These are phyloP conservation scores for Nakazawaea wyomingensis DNA, from an alignment of 805 yeast genomes.

Conservation along the genomic window DNA sequence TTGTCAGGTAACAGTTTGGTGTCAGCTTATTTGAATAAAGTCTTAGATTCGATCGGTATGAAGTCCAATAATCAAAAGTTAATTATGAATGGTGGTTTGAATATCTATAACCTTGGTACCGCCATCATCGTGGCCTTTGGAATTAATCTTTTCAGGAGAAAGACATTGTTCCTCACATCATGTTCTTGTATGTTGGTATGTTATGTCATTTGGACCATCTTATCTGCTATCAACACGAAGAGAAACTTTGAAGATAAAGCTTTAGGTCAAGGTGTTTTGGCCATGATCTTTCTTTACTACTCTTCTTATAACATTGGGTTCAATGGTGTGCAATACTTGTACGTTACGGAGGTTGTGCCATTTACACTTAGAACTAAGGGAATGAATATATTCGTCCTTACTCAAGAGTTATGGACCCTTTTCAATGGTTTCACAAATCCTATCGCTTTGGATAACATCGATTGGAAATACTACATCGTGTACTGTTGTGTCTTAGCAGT, in stretches of 20 bases:
- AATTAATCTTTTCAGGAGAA: constrained; percentile 28
- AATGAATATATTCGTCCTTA: constrained; percentile 19
- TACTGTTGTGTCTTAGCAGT: constrained; percentile 27
- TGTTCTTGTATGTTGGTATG: constrained; percentile 30
- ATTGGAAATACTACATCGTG: constrained; percentile 32
- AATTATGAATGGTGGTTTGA: constrained; percentile 45
- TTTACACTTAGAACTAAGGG: constrained; percentile 19
- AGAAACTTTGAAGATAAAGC: constrained; percentile 34
- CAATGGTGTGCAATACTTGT: constrained; percentile 41
- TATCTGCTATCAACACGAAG: constrained; percentile 42
- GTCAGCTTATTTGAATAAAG: constrained; percentile 40
- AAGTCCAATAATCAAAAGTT: constrained; percentile 39
- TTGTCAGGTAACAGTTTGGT: constrained; percentile 43
- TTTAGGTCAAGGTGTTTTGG: constrained; percentile 41
- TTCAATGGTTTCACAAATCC: constrained; percentile 29
- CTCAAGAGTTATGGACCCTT: constrained; percentile 23
- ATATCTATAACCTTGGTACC: constrained; percentile 38
- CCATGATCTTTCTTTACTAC: constrained; percentile 45
- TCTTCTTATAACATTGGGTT: constrained; percentile 35
- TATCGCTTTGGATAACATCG: constrained; percentile 31
- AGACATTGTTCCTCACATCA: constrained; percentile 31
- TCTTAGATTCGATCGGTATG: constrained; percentile 48
- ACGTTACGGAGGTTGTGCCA: constrained; percentile 37
- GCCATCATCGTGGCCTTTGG: constrained; percentile 27
- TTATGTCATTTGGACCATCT: constrained; percentile 37